Evolutionary conservation across 2,329 filamentous ascomycete species (phyloP), one percentile per base, ranked within the genome.

Genomic region (Fusarium succisae): DNA sequence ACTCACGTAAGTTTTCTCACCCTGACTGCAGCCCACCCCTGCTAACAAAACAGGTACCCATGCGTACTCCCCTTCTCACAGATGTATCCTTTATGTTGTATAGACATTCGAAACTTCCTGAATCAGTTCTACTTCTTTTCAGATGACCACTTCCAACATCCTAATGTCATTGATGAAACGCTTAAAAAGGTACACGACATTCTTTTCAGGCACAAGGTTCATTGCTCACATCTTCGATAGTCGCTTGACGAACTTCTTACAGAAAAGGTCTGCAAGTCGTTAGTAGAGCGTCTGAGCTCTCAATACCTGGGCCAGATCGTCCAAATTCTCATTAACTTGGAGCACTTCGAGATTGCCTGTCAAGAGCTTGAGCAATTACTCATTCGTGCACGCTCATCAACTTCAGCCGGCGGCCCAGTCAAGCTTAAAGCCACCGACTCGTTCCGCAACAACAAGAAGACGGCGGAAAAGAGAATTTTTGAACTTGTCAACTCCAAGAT

Each of bases 71-170:
- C 96, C 2, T 99, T 99, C 82, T 98, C 95, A 18, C 95, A 98
- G 78, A 99, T 99, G 96, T 99, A 99, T 80, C 96, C 96, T 3
- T 88, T 98, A 38, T 98, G 96, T 83, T 99, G 96, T 85, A 98
- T 98, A 80, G 95, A 98, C 79, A 98, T 99, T 77, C 91, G 96
- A 45, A 98, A 98, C 82, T 98, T 99, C 82, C 86, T 98, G 68
- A 98, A 98, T 81, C 95, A 98, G 80, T 98, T 99, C 79, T 98
- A 98, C 82, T 95, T 97, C 82, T 99, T 98, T 83, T 95, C 94
- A 14, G 95, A 97, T 78, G 95, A 98, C 79, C 95, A 98, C 80
- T 98, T 98, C 80, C 93, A 96, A 73, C 94, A 98, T 74, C 93
- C 94, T 3, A 92, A 90, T 71, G 89, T 97, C 60, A 98, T 99